Conservation (phyloP, 192 early-diverging fungal genomes). For the Backusella mclennaniae region DNA sequence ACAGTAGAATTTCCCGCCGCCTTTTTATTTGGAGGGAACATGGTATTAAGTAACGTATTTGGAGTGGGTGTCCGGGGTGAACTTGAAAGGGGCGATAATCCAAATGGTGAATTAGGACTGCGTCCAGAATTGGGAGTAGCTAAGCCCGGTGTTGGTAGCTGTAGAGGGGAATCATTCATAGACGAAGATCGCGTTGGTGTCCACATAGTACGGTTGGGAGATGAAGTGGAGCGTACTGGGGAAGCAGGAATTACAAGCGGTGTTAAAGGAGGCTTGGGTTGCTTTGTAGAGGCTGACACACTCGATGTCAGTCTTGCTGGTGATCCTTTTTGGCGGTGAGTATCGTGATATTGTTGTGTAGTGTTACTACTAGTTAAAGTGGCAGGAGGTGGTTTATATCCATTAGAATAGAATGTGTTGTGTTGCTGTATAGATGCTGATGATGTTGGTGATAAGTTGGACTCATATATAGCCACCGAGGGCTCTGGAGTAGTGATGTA, state of each 20-base stretch:
- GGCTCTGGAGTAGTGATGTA: not conserved
- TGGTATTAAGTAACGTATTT: not conserved
- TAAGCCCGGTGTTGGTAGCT: slow-evolving; percentile 9
- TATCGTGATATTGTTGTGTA: not conserved
- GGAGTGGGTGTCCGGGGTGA: slow-evolving; percentile 9
- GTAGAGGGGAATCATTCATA: not conserved
- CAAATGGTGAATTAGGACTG: slow-evolving; percentile 7
- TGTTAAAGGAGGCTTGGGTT: slow-evolving; percentile 18
- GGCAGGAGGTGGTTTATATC: not conserved
- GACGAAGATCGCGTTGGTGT: slow-evolving; percentile 8
- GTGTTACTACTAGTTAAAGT: not conserved
- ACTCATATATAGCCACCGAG: not conserved
- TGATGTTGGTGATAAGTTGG: not conserved
- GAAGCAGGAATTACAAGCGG: slow-evolving; percentile 35
- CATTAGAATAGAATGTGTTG: not conserved
- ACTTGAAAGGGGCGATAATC: not conserved
- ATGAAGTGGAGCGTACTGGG: slow-evolving; percentile 18
- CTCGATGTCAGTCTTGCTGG: not conserved
- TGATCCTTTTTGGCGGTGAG: not conserved
- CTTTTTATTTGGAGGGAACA: not conserved
- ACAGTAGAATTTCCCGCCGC: not conserved
- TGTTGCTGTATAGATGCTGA: not conserved
- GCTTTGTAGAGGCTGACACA: slow-evolving; percentile 2
- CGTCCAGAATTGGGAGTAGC: slow-evolving; percentile 5
- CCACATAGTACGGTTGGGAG: not conserved